Base-by-base conservation (phyloP, 2,329 filamentous ascomycete species). In the Colletotrichum orchidophilum region DNA sequence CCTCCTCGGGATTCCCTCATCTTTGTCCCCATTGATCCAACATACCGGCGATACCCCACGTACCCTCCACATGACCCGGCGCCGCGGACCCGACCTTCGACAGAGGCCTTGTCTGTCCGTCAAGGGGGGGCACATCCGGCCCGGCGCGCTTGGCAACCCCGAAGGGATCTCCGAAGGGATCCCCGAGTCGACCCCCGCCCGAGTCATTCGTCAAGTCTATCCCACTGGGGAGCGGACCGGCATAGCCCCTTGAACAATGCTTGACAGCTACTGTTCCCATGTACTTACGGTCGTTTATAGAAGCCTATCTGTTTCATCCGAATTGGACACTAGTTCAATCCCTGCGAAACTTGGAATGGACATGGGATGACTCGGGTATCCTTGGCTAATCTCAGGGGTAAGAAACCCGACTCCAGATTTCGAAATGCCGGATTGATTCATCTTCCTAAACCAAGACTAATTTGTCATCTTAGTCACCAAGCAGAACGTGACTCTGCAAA, bases 331-430 rank as follows among this genome's bases (percentile, higher is more conserved):
- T 26, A 7, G 33, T 31, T n/a, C 27, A 49, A 39, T 71, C 15
- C 35, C 35, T 68, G 27, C 54, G 59, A 68, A 68, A 71, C 64
- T 9, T 7, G 46, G 62, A 66, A 54, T 33, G 29, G 8, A 68
- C 21, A 53, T 55, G 46, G 64, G 64, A 63, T 59, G 52, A 68
- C 52, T 58, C n/a, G 64, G 26, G 13, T 3, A n/a, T 12, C 21
- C 54, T 33, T 46, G 61, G 27, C 26, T 29, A 26, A 26, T 7
- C 24, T 58, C 26, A 57, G 60, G 53, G 66, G 31, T n/a, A 7
- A 7, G 11, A 26, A 6, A 12, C 3, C 5, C 5, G 4, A 7
- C 9, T 46, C 8, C 39, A 46, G 39, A 46, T 18, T 60, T 5
- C 11, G 49, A 12, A 50, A 24, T 61, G 7, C 18, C 58, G 11